These are phyloP conservation scores for Collybiopsis confluens DNA, from an alignment of 768 basidiomycete genomes.

Conservation along the genomic window DNA sequence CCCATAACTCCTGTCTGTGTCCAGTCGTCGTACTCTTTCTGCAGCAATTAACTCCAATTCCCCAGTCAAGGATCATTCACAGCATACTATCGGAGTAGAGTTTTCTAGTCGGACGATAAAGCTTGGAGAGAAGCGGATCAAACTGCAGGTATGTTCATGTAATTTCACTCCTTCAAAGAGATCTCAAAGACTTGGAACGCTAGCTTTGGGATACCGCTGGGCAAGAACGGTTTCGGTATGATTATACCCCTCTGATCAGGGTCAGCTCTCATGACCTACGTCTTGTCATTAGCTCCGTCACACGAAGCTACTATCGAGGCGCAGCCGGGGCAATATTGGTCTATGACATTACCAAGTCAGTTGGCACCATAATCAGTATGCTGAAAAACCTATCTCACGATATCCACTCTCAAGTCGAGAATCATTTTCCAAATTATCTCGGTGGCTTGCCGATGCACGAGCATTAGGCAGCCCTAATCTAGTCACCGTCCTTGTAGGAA, in stretches of 20 bases:
- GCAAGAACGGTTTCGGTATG: conserved; percentile 87
- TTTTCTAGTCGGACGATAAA: conserved; percentile 93
- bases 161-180: conserved; percentile 11
- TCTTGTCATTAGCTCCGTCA: conserved; percentile 66
- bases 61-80: conserved; percentile 92
- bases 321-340: conserved; percentile 90
- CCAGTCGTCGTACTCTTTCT: conserved; percentile 1
- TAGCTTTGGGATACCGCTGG: conserved; percentile 98
- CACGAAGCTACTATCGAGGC: conserved; percentile 93
- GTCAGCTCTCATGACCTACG: not conserved
- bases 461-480: conserved; percentile 91
- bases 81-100: conserved; percentile 98
- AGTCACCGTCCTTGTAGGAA: conserved; percentile 88
- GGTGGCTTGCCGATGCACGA: conserved; percentile 92
- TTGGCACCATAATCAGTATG: conserved; percentile 10
- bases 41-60: conserved; percentile 7
- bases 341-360: conserved; percentile 88
- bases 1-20: conserved; percentile 86
- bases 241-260: conserved; percentile 5
- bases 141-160: conserved; percentile 71
- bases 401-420: conserved; percentile 55
- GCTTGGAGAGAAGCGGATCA: conserved; percentile 91
- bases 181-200: conserved; percentile 10
- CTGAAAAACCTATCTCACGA: conserved; percentile 8
- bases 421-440: conserved; percentile 77